phyloP scores from a whole-genome alignment of 345 rosid genomes.

The Lumnitzera racemosa region DNA sequence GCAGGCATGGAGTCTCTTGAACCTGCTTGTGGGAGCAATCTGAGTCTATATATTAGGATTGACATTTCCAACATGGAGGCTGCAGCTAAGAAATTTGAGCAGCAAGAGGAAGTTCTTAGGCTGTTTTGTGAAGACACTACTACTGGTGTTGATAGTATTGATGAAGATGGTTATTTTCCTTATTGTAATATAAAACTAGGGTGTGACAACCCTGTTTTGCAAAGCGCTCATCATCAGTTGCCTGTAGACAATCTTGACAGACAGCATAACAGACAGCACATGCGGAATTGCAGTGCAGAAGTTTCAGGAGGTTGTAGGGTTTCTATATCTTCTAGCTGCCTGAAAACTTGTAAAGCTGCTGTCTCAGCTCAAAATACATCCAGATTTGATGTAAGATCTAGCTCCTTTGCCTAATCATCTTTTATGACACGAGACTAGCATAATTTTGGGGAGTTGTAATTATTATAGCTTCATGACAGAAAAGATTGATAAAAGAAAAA shows the following conservation, averaged over 20 bases:
- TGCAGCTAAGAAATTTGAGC: slow-evolving; percentile 77
- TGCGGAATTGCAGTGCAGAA: slow-evolving; percentile 4
- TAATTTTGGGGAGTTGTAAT: background rate
- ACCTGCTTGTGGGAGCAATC: slow-evolving; percentile 63
- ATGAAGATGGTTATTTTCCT: slow-evolving; percentile 56
- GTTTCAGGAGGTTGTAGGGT: slow-evolving; percentile 8
- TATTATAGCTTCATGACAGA: too few relatives aligned
- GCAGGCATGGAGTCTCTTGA: slow-evolving; percentile 57
- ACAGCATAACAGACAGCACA: background rate
- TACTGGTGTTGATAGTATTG: slow-evolving; percentile 30
- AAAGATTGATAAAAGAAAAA: too few relatives aligned
- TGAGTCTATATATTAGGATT: slow-evolving; percentile 66
- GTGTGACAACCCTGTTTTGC: slow-evolving; percentile 10
- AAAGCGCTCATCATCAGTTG: slow-evolving; percentile 5
- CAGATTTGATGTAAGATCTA: slow-evolving; percentile 44
- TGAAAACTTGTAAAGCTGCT: slow-evolving; percentile 20
- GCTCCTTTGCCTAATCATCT: slow-evolving; percentile 2
- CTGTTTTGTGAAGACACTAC: slow-evolving; percentile 28
- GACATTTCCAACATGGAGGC: slow-evolving; percentile 66
- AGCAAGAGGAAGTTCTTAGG: slow-evolving; percentile 35
- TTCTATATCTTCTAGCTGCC: too few relatives aligned
- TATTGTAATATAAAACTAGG: slow-evolving; percentile 56
- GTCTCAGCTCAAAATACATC: slow-evolving; percentile 32
- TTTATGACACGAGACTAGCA: background rate
- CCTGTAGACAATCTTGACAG: slow-evolving; percentile 6